These are phyloP conservation scores for Russula ochroleuca DNA, from an alignment of 768 basidiomycete genomes.

Conservation along the genomic window DNA sequence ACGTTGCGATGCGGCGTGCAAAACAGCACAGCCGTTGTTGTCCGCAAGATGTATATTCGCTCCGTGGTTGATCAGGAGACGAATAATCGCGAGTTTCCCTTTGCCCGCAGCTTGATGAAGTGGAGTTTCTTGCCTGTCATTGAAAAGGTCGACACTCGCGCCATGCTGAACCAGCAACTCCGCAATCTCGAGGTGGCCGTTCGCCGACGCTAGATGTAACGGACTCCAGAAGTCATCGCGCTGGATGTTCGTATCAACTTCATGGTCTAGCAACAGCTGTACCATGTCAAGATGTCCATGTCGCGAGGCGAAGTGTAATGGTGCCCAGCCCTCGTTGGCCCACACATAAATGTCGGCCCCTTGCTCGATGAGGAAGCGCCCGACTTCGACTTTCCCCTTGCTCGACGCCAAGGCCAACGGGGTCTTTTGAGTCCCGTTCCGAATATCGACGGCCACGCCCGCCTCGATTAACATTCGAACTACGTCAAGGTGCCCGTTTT, in stretches of 20 bases:
- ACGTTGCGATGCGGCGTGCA: not conserved
- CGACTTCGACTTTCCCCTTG: not conserved
- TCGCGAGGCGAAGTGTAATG: not conserved
- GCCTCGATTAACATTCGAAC: not conserved
- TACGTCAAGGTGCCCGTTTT: not conserved
- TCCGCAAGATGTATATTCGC: not conserved
- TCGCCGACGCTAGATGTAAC: not conserved
- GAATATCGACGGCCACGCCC: not conserved
- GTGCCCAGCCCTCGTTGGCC: not conserved
- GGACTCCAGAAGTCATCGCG: not conserved
- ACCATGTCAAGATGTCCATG: not conserved
- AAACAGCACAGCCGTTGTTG: not conserved
- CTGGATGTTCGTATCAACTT: not conserved
- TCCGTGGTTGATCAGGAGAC: slow-evolving; percentile 2
- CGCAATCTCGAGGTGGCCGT: not conserved
- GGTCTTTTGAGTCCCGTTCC: not conserved
- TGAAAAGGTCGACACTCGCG: not conserved
- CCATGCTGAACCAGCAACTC: not conserved
- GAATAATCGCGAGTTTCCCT: not conserved
- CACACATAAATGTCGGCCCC: not conserved
- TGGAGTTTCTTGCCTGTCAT: not conserved
- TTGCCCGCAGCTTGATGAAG: not conserved
- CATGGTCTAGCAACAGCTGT: not conserved
- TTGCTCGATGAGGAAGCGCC: not conserved
- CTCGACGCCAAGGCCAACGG: not conserved